Evolutionary conservation across 139 green algal species (phyloP), one percentile per base, ranked within the genome.

Genomic region (Coelastrella sp.): DNA sequence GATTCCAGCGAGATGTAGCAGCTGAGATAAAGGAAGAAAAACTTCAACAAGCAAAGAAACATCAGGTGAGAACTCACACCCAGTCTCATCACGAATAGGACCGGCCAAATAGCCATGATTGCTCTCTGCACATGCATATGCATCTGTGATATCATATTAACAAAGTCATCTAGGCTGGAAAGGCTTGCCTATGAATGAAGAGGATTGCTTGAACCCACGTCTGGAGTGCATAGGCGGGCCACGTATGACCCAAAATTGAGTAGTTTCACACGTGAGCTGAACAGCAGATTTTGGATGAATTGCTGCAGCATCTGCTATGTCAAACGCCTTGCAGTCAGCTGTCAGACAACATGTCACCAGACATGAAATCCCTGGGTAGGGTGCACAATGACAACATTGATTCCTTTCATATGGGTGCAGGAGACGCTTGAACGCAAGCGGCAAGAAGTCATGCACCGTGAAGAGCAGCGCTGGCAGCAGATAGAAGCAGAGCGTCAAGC

Each of bases 1-100:
- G 81, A 3, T 90, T 90, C 81, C 85, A 87, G 11, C 59, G 80
- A 2, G 86, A 90, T 72, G 75, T 81, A 48, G 86, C 86, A 34
- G 86, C 43, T n/a, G 57, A 90, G 21, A 63, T 85, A 30, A 45
- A 77, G 60, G 13, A 79, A 6, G 38, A 72, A 50, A 88, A 90
- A 32, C 48, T 77, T 27, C 23, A 86, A 21, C 40, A n/a, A 19
- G 27, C 38, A 11, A 60, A 32, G 32, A 41, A 41, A 4, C 79
- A 85, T 43, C 79, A 85, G 79, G 79, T 85, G 48, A 9, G 34
- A 11, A 27, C 6, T 19, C 23, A 30, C 32, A 25, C n/a, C 21
- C 9, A 13, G 15, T 8, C 19, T 76, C 17, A 7, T 11, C 43
- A 27, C 59, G 59, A 15, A 35, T 34, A 19, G 59, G 25, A 67